These are phyloP conservation scores for Nemania bipapillata DNA, from an alignment of 2,329 filamentous ascomycete genomes.

Conservation along the genomic window DNA sequence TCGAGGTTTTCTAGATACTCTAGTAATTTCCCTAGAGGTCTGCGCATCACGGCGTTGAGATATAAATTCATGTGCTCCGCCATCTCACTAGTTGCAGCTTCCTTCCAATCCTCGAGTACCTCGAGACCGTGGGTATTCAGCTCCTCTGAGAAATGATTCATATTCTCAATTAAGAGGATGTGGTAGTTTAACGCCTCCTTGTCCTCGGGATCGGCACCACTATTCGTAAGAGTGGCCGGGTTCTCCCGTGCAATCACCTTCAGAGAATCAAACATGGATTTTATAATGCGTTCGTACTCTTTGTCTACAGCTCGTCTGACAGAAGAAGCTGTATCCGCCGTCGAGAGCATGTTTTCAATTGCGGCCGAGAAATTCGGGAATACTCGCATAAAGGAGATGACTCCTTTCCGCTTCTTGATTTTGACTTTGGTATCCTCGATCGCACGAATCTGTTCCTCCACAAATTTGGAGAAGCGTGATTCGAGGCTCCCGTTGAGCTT, in stretches of 20 bases:
- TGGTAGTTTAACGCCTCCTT: conserved; percentile 98
- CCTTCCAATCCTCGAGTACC: conserved; percentile 84
- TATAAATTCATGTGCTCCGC: conserved; percentile 89
- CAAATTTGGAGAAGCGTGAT: conserved; percentile 83
- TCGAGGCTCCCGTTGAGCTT: conserved; percentile 80
- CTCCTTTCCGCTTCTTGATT: conserved; percentile 96
- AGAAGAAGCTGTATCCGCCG: conserved; percentile 65
- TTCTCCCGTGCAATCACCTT: conserved; percentile 88
- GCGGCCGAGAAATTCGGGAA: conserved; percentile 88
- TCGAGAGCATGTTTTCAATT: conserved; percentile 83
- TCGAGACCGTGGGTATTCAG: conserved; percentile 79
- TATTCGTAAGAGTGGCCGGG: conserved; percentile 60
- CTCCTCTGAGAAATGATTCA: conserved; percentile 97
- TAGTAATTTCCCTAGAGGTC: conserved; percentile 88
- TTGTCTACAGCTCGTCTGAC: conserved; percentile 83
- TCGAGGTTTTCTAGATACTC: conserved; percentile 93
- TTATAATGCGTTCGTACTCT: conserved; percentile 88
- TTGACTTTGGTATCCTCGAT: conserved; percentile 99
- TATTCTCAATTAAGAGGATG: conserved; percentile 96
- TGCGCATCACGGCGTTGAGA: conserved; percentile 84
- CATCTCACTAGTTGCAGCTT: conserved; percentile 80
- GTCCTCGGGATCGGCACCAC: conserved; percentile 75
- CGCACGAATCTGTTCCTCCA: conserved; percentile 92
- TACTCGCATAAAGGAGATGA: conserved; percentile 93
- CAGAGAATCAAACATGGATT: conserved; percentile 95